Conservation (phyloP, 2,329 filamentous ascomycete genomes). For the Aspergillus sp. region DNA sequence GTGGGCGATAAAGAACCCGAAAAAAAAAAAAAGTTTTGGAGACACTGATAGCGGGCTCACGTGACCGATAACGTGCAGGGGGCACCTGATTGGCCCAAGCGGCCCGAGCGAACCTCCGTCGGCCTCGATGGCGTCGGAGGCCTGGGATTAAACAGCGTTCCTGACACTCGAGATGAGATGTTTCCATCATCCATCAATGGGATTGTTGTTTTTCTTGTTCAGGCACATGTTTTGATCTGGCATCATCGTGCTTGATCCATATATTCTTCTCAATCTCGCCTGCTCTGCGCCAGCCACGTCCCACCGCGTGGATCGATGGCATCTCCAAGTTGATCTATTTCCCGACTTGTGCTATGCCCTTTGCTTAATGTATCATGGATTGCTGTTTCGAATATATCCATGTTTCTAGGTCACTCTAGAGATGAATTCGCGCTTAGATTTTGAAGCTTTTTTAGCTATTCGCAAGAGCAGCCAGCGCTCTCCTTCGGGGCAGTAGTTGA, state of each 20-base stretch:
- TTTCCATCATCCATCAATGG: background rate
- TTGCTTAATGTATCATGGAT: conserved; percentile 15
- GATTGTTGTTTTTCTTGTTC: background rate
- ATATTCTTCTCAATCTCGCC: background rate
- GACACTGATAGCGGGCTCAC: conserved; percentile 26
- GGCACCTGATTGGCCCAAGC: conserved; percentile 26
- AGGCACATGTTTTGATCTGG: background rate
- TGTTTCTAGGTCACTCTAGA: conserved; percentile 17
- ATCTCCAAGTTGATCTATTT: conserved; percentile 13
- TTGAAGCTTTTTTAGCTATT: conserved; percentile 19
- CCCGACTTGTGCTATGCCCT: conserved; percentile 13
- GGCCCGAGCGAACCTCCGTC: conserved; percentile 29
- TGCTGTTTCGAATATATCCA: conserved; percentile 7
- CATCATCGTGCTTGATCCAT: background rate
- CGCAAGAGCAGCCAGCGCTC: conserved; percentile 22
- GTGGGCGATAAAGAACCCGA: background rate
- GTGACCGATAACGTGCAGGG: conserved; percentile 19
- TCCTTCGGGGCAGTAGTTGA: conserved; percentile 19
- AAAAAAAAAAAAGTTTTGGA: conserved; percentile 21
- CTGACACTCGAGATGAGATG: conserved; percentile 2
- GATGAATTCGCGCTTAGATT: conserved; percentile 27
- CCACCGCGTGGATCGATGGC: conserved; percentile 10
- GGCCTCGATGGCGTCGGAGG: conserved; percentile 13
- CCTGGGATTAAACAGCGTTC: conserved; percentile 6
- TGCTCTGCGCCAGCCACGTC: background rate